Evolutionary conservation across 768 basidiomycete species (phyloP).

Genomic region (Russula vinacea): DNA sequence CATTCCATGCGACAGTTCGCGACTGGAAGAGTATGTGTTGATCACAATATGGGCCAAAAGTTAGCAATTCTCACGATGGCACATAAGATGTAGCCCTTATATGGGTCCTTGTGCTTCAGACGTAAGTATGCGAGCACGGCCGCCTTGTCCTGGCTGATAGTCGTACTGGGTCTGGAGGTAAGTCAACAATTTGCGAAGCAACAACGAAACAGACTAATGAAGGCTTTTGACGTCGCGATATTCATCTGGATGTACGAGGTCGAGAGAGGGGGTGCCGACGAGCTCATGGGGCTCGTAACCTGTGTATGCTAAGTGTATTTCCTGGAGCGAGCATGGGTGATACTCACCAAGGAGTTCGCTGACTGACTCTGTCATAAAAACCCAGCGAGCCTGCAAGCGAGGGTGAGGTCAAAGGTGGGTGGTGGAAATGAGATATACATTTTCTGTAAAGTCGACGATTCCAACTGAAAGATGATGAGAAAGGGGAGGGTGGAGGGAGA

Average conservation of each 20-base stretch:
- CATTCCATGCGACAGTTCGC: conserved; percentile 69
- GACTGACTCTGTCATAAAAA: conserved; percentile 65
- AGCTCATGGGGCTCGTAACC: conserved; percentile 75
- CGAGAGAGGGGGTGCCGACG: conserved; percentile 62
- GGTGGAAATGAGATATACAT: conserved; percentile 43
- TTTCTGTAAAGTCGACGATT: conserved; percentile 76
- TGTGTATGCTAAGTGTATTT: conserved; percentile 33
- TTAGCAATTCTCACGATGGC: conserved; percentile 53
- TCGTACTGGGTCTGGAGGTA: conserved; percentile 48
- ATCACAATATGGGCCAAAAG: not conserved
- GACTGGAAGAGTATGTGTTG: conserved; percentile 37
- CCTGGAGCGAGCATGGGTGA: not conserved
- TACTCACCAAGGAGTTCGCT: conserved; percentile 57
- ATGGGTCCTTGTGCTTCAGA: conserved; percentile 74
- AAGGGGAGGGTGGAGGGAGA: conserved; percentile 5
- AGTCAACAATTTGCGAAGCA: not conserved
- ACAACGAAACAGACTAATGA: conserved; percentile 54
- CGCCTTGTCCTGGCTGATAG: conserved; percentile 74
- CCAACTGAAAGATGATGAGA: conserved; percentile 47
- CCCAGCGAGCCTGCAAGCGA: conserved; percentile 54
- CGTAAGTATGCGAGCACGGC: conserved; percentile 76
- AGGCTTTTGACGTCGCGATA: conserved; percentile 59
- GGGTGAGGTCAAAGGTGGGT: conserved; percentile 23
- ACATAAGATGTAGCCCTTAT: conserved; percentile 72
- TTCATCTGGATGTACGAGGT: conserved; percentile 81